phyloP scores from a whole-genome alignment of 2,329 filamentous ascomycete species.

The Parastagonospora nodorum region DNA sequence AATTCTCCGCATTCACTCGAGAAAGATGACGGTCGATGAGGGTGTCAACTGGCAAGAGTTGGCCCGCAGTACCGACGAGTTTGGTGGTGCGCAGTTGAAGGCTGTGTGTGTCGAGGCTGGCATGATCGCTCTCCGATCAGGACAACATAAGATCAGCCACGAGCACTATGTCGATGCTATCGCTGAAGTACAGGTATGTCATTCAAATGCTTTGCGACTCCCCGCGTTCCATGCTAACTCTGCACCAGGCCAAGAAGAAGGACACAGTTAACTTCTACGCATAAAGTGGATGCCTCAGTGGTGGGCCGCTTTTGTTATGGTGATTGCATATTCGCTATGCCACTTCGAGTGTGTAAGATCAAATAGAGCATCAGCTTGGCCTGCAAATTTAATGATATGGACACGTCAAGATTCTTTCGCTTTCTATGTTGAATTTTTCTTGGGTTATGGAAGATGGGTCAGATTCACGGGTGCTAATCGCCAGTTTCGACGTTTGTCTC shows the following conservation, averaged over 20 bases:
- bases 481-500: too few species aligned
- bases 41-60: conserved; percentile 95
- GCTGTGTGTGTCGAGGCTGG: conserved; percentile 98
- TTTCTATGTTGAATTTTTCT: too few species aligned
- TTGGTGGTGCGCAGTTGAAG: conserved; percentile 96
- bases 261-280: conserved; percentile 62
- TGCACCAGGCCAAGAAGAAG: conserved; percentile 76
- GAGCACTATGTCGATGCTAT: conserved; percentile 99
- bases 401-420: neutral
- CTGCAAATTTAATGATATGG: conserved; percentile 15
- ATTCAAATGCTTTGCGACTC: neutral
- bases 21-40: conserved; percentile 96
- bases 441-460: neutral
- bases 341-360: conserved; percentile 39
- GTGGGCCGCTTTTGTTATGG: conserved; percentile 8
- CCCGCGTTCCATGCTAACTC: conserved; percentile 5
- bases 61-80: conserved; percentile 96
- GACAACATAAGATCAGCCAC: conserved; percentile 95
- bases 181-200: conserved; percentile 77
- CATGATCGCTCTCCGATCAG: conserved; percentile 95
- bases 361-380: conserved; percentile 34
- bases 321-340: conserved; percentile 29
- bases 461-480: too few species aligned
- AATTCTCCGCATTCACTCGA: conserved; percentile 94
- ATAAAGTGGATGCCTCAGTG: conserved; percentile 24